Conservation (phyloP, 441 rosid genomes). For the Rhodomyrtus psidioides region DNA sequence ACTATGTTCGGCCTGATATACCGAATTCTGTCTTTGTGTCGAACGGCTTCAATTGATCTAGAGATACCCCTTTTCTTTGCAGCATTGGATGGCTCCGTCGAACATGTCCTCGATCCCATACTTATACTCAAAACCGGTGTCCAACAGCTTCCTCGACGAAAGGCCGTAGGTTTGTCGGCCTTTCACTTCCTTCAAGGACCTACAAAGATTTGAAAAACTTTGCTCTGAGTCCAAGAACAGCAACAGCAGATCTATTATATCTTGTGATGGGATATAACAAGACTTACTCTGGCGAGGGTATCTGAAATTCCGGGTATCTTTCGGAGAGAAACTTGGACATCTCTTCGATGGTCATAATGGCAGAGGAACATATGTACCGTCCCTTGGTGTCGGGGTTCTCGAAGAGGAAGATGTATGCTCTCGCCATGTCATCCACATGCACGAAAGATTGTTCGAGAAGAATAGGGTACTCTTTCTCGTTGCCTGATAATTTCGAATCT, state of each 20-base stretch:
- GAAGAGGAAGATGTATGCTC: not conserved
- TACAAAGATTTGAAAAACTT: not conserved
- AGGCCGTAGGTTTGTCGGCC: not conserved
- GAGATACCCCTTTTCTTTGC: not conserved
- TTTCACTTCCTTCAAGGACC: conserved; percentile 1
- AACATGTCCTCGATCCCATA: not conserved
- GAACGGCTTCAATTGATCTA: not conserved
- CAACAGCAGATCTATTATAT: not conserved
- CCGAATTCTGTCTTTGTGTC: not conserved
- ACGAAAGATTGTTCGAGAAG: not conserved
- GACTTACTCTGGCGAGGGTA: conserved; percentile 30
- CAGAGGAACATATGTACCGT: not conserved
- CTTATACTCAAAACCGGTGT: not conserved
- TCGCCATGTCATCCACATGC: not conserved
- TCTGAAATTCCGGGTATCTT: conserved; percentile 17
- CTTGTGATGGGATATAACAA: not conserved
- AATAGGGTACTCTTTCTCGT: not conserved
- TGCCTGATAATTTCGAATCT: not conserved
- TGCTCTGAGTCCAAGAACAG: not conserved
- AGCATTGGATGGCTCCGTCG: not conserved
- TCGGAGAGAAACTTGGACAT: not conserved
- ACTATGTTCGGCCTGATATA: not conserved
- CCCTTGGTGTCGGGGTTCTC: not conserved
- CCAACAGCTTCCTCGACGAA: not conserved
- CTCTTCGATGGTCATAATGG: not conserved